Conservation (phyloP, 2,329 filamentous ascomycete genomes). For the Dissoconium aciculare region DNA sequence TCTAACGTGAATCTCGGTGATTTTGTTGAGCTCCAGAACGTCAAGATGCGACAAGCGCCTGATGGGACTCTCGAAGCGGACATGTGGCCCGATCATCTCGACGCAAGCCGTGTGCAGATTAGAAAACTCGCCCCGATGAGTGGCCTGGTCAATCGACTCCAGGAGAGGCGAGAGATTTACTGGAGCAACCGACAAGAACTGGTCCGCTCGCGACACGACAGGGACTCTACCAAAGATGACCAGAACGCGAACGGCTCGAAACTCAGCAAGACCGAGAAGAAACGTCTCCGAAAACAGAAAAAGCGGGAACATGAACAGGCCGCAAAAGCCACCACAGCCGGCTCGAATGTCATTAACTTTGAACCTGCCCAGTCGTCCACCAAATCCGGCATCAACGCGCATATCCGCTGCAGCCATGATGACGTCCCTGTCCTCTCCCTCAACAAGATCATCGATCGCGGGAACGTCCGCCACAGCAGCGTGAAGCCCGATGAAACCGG, state of each 20-base stretch:
- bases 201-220: no score
- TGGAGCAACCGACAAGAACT: no score
- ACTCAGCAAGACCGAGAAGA: slow-evolving; percentile 23
- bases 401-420: slow-evolving; percentile 28
- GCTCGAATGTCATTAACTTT: neutral
- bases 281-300: slow-evolving; percentile 20
- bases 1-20: slow-evolving; percentile 41
- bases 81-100: slow-evolving; percentile 46
- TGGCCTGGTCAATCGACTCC: slow-evolving; percentile 39
- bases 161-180: slow-evolving; percentile 52
- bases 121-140: slow-evolving; percentile 30
- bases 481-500: slow-evolving; percentile 33
- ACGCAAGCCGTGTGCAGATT: slow-evolving; percentile 44
- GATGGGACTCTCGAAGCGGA: slow-evolving; percentile 51
- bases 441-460: slow-evolving; percentile 35
- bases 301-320: slow-evolving; percentile 2
- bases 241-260: slow-evolving; percentile 2
- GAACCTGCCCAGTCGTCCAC: slow-evolving; percentile 1
- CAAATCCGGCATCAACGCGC: slow-evolving; percentile 13
- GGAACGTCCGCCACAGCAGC: slow-evolving; percentile 19
- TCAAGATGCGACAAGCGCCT: slow-evolving; percentile 48
- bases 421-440: slow-evolving; percentile 29
- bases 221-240: slow-evolving; percentile 22
- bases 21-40: slow-evolving; percentile 54
- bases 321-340: neutral